Evolutionary conservation across 495 filamentous ascomycete genomes (phyloP).

Genomic region (Zalerion maritima): DNA sequence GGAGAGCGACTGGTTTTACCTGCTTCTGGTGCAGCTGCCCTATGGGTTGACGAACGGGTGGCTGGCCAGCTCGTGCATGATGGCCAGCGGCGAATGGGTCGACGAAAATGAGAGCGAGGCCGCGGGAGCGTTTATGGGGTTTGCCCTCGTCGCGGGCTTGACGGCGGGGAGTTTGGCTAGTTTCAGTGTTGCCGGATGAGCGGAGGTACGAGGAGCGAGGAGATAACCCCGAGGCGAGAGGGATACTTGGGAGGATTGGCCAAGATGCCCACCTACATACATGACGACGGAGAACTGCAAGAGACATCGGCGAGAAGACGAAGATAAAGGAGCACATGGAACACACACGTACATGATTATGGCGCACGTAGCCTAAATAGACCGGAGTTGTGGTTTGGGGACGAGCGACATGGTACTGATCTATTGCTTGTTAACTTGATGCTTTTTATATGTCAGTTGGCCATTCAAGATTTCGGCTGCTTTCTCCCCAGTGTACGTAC

Average conservation of each 20-base stretch:
- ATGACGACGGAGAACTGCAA: too few species aligned
- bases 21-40: constrained; percentile 62
- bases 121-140: constrained; percentile 84
- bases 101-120: constrained; percentile 68
- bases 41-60: constrained; percentile 83
- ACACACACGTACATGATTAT: too few species aligned
- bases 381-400: not conserved
- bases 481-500: too few species aligned
- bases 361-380: not conserved
- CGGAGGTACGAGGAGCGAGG: not conserved
- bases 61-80: constrained; percentile 75
- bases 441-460: not conserved
- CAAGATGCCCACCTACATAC: not conserved
- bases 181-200: constrained; percentile 47
- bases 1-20: constrained; percentile 72
- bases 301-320: too few species aligned
- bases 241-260: not conserved
- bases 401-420: not conserved
- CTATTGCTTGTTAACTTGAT: constrained; percentile 1
- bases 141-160: constrained; percentile 73
- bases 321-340: too few species aligned
- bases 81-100: constrained; percentile 70
- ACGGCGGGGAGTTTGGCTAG: constrained; percentile 77
- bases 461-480: too few species aligned
- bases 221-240: not conserved